Conservation (phyloP, 2,329 filamentous ascomycete genomes). For the Fusarium multiceps region DNA sequence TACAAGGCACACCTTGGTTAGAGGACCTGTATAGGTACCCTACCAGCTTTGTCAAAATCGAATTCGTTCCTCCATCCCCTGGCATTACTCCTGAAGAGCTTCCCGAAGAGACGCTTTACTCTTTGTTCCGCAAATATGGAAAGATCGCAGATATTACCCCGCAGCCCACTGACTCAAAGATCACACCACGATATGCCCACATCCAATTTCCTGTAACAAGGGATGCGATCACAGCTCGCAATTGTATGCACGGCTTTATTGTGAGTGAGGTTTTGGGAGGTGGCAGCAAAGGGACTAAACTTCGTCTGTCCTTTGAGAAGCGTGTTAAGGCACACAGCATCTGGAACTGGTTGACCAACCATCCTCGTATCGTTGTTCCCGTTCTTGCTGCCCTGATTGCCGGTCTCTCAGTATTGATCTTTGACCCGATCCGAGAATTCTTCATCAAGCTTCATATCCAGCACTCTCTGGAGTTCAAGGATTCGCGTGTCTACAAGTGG, state of each 20-base stretch:
- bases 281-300: slow-evolving; percentile 77
- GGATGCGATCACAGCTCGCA: slow-evolving; percentile 87
- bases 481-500: slow-evolving; percentile 83
- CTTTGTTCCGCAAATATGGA: slow-evolving; percentile 88
- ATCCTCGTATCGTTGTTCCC: slow-evolving; percentile 90
- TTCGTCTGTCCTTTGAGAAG: slow-evolving; percentile 86
- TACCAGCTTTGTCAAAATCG: slow-evolving; percentile 78
- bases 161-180: slow-evolving; percentile 87
- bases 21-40: slow-evolving; percentile 91
- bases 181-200: slow-evolving; percentile 81
- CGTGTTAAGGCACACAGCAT: slow-evolving; percentile 81
- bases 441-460: slow-evolving; percentile 92
- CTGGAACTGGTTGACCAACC: slow-evolving; percentile 86
- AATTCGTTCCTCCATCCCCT: slow-evolving; percentile 80
- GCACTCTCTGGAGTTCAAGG: slow-evolving; percentile 76
- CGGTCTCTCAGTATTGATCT: slow-evolving; percentile 84
- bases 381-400: slow-evolving; percentile 83
- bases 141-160: slow-evolving; percentile 87
- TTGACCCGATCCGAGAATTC: slow-evolving; percentile 93
- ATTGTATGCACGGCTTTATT: slow-evolving; percentile 88
- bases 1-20: slow-evolving; percentile 89
- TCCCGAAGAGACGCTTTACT: slow-evolving; percentile 87
- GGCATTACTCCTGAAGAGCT: slow-evolving; percentile 81
- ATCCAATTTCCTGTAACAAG: slow-evolving; percentile 80
- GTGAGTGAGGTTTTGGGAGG: slow-evolving; percentile 77